Conservation (phyloP, 805 yeast genomes). For the Metschnikowia chrysomelidarum region DNA sequence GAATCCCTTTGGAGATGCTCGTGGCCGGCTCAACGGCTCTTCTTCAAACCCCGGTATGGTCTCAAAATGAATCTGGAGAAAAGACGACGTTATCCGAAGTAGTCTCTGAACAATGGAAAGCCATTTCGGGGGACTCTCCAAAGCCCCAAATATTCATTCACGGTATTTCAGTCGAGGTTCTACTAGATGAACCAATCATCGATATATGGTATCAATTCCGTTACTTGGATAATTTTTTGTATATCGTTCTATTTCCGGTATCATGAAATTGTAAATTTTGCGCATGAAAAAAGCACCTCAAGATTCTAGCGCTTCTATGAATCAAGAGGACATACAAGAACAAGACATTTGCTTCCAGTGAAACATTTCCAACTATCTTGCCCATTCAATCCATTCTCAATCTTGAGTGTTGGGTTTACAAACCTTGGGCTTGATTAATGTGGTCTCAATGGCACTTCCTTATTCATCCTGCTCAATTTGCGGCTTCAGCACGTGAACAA, state of each 20-base stretch:
- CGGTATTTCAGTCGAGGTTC: conserved; percentile 26
- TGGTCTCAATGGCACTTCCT: too few species aligned
- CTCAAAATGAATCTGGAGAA: conserved; percentile 10
- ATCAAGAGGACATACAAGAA: too few species aligned
- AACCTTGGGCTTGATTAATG: too few species aligned
- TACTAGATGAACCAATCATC: conserved; percentile 19
- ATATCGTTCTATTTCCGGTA: conserved; percentile 23
- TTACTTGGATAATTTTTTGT: conserved; percentile 38
- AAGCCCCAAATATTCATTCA: conserved; percentile 26
- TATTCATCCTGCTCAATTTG: too few species aligned
- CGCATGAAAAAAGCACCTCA: too few species aligned
- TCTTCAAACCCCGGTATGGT: conserved; percentile 29
- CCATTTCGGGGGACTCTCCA: conserved; percentile 1
- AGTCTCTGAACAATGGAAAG: conserved; percentile 16
- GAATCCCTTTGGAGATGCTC: conserved; percentile 50
- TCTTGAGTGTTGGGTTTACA: too few species aligned
- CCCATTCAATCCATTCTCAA: too few species aligned
- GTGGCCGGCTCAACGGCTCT: conserved; percentile 38
- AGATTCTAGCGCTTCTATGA: too few species aligned
- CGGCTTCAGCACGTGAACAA: too few species aligned
- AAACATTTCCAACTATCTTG: too few species aligned
- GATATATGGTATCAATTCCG: conserved; percentile 35
- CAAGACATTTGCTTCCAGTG: too few species aligned
- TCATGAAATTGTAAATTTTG: too few species aligned
- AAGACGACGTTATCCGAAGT: conserved; percentile 15